A percentile compares a stretch with the other conserved stretches of the same genome.
Conservation (phyloP, 2,329 filamentous ascomycete species). For the Epichloe sibirici region DNA sequence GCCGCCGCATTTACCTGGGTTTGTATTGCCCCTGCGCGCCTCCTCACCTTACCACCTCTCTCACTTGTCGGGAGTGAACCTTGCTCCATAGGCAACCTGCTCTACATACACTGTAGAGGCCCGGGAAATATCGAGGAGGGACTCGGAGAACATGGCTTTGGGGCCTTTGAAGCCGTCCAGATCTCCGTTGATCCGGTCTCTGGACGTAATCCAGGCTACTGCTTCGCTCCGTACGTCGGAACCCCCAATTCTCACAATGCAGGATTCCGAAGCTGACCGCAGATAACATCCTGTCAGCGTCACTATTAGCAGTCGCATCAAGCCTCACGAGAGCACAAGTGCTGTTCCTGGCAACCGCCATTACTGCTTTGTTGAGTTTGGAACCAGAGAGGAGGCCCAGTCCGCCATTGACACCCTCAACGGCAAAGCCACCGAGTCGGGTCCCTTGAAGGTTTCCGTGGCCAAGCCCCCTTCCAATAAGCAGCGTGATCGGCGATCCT, state of each 20-base stretch:
- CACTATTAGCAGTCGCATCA: conserved; percentile 40
- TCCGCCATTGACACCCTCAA: conserved; percentile 28
- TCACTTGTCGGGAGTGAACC: background rate
- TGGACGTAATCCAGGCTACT: conserved; percentile 53
- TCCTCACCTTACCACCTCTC: background rate
- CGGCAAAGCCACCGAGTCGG: conserved; percentile 12
- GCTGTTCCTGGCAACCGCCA: conserved; percentile 43
- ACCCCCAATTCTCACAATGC: too few relatives aligned
- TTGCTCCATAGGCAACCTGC: conserved; percentile 37
- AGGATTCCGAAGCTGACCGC: background rate
- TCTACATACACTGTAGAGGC: conserved; percentile 33
- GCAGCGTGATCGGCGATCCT: conserved; percentile 1
- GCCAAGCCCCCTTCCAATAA: conserved; percentile 5
- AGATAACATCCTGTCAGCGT: conserved; percentile 7
- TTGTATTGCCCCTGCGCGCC: background rate
- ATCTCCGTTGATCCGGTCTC: conserved; percentile 58
- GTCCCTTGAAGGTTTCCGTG: conserved; percentile 10
- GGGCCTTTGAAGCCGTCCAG: conserved; percentile 41
- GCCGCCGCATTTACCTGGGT: conserved; percentile 46
- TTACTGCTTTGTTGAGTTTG: conserved; percentile 56
- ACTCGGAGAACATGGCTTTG: conserved; percentile 31
- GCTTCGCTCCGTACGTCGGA: conserved; percentile 30
- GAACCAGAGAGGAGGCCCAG: conserved; percentile 39
- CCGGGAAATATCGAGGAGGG: conserved; percentile 47
- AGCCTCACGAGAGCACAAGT: conserved; percentile 41